phyloP scores from a whole-genome alignment of 192 early-diverging fungal species.

The Chytriomyces sp. region DNA sequence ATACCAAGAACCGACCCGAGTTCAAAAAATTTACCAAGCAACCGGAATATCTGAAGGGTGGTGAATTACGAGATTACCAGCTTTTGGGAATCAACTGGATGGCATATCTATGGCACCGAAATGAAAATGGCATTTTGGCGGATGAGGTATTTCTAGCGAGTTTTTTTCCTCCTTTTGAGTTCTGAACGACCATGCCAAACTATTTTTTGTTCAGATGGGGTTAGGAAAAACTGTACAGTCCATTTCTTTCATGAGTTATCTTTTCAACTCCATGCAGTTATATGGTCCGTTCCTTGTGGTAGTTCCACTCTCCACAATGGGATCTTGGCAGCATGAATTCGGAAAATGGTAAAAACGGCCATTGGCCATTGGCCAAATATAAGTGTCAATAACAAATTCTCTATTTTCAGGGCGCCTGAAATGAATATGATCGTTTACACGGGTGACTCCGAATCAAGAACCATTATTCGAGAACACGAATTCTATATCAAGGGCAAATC shows the following conservation, averaged over 20 bases:
- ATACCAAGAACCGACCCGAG: conserved; percentile 67
- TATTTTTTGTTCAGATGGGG: conserved; percentile 42
- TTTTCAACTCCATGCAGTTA: conserved; percentile 81
- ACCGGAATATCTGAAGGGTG: conserved; percentile 82
- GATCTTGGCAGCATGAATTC: conserved; percentile 96
- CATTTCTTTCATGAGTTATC: conserved; percentile 87
- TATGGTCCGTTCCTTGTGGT: conserved; percentile 97
- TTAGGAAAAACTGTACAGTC: conserved; percentile 99
- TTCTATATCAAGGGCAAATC: conserved; percentile 67
- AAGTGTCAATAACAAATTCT: no score
- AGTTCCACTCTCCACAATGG: conserved; percentile 94
- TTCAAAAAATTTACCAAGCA: conserved; percentile 81
- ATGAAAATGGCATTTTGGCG: conserved; percentile 96
- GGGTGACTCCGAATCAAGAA: conserved; percentile 79
- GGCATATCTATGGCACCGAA: conserved; percentile 91
- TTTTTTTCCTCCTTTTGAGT: background rate
- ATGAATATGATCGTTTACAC: conserved; percentile 91
- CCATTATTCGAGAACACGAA: conserved; percentile 93
- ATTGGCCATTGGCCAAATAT: background rate
- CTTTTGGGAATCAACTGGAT: conserved; percentile 96
- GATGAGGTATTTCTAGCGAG: conserved; percentile 64
- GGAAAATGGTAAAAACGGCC: conserved; percentile 70
- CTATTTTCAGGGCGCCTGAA: conserved; percentile 68
- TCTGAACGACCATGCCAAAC: conserved; percentile 11
- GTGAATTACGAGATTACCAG: conserved; percentile 95